Evolutionary conservation across 2,329 filamentous ascomycete genomes (phyloP), one percentile per base, ranked within the genome.

Genomic region (Pseudogymnoascus sp.): DNA sequence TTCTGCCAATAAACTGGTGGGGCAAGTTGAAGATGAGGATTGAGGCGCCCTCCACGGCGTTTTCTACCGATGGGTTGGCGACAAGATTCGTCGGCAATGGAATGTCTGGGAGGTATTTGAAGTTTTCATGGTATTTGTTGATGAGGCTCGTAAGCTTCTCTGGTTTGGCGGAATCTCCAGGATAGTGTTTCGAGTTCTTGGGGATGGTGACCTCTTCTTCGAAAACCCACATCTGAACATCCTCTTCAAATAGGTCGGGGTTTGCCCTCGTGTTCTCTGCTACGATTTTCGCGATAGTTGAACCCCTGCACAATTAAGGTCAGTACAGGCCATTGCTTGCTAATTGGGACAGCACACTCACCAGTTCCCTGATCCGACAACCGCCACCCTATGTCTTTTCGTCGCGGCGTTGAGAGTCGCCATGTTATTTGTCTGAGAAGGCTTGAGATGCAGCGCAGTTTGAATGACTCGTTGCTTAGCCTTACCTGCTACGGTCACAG

Each of bases 171-270:
- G 71, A 56, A 81, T 76, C 24, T 78, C 80, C 64, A 81, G 77
- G 19, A 80, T 91, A 92, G 77, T 91, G 83, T 69, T 85, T 86
- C 59, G 90, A 93, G 67, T 83, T 81, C 70, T 87, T 82, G 11
- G 89, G 78, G 44, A 96, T 80, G 62, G 84, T 83, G 67, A 96
- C 87, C 24, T 96, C 85, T 76, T 99, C 95, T 77, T 99, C 95
- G 74, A 86, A 97, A 72, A 99, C 96, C 95, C 95, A 99, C 95
- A 99, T 97, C 77, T 96, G 91, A 61, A 99, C 92, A 66, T 91
- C 81, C 74, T 88, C 80, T 72, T 97, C 90, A 74, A 97, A 99
- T 50, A 97, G 74, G 31, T 91, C 83, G 8, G 86, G 82, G 77
- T 96, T 82, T 67, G 83, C 86, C 66, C 83, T 85, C 38, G 91